Conservation (phyloP, 371 early-diverging fungal genomes). For the Circinella umbellata region DNA sequence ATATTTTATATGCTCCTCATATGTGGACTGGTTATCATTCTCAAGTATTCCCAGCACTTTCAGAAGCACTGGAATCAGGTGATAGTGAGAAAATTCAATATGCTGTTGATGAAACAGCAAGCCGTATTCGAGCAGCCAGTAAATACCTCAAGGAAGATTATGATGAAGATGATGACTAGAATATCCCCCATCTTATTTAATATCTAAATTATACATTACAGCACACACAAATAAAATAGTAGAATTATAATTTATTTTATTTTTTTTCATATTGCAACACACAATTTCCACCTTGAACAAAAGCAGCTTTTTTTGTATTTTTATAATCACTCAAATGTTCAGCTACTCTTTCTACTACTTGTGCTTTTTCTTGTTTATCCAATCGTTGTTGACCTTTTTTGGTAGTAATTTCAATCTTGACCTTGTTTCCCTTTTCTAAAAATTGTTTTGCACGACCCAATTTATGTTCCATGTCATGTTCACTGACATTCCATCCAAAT, state of each 20-base stretch:
- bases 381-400: slow-evolving; percentile 50
- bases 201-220: background rate
- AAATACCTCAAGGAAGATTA: slow-evolving; percentile 15
- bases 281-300: slow-evolving; percentile 33
- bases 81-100: slow-evolving; percentile 27
- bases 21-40: slow-evolving; percentile 56
- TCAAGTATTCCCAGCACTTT: slow-evolving; percentile 56
- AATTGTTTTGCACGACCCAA: slow-evolving; percentile 54
- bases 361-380: slow-evolving; percentile 22
- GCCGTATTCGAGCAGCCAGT: slow-evolving; percentile 7
- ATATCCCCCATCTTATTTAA: background rate
- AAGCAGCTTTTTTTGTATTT: slow-evolving; percentile 32
- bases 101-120: slow-evolving; percentile 34
- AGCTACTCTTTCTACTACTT: slow-evolving; percentile 26
- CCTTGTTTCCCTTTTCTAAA: slow-evolving; percentile 62
- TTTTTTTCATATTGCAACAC: slow-evolving; percentile 41
- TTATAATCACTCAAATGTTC: slow-evolving; percentile 35
- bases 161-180: slow-evolving; percentile 4
- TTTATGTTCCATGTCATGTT: slow-evolving; percentile 64
- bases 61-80: slow-evolving; percentile 48
- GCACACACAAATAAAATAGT: background rate
- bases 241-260: background rate
- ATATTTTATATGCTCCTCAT: slow-evolving; percentile 62
- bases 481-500: slow-evolving; percentile 64
- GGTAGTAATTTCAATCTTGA: slow-evolving; percentile 59